Evolutionary conservation across 441 rosid genomes (phyloP).

Genomic region (Populus trichocarpa): DNA sequence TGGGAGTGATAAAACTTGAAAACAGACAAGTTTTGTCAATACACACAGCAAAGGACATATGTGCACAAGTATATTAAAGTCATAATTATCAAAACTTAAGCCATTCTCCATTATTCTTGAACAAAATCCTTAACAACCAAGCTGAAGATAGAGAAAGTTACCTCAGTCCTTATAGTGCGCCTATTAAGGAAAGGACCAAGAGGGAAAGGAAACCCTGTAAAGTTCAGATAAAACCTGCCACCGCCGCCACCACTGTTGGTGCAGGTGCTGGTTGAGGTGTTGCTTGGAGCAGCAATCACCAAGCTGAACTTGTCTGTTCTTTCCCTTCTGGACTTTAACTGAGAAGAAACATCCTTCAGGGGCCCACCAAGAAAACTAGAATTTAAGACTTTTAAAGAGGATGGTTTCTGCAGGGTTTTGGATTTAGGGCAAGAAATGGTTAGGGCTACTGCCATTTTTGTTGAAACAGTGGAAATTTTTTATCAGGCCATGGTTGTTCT

Average conservation of each 20-base stretch:
- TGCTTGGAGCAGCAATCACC: conserved; percentile 54
- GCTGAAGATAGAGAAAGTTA: conserved; percentile 23
- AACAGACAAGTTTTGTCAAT: background rate
- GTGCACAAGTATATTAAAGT: too few relatives aligned
- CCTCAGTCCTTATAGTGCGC: conserved; percentile 86
- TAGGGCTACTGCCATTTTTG: conserved; percentile 51
- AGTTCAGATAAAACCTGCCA: conserved; percentile 71
- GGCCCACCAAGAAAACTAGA: conserved; percentile 44
- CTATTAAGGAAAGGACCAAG: conserved; percentile 96
- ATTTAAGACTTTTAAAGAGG: conserved; percentile 31
- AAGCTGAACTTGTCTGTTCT: conserved; percentile 31
- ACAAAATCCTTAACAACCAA: background rate
- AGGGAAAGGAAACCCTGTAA: conserved; percentile 96
- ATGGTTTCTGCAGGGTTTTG: conserved; percentile 39
- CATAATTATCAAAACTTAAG: too few relatives aligned
- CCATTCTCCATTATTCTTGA: background rate
- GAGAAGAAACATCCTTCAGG: conserved; percentile 33
- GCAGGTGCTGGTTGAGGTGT: conserved; percentile 21
- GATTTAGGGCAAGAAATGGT: conserved; percentile 56
- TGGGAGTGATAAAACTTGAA: background rate
- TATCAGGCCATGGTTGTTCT: background rate
- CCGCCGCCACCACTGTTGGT: conserved; percentile 19
- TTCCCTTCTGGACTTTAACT: conserved; percentile 37
- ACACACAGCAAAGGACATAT: background rate
- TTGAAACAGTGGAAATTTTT: background rate